phyloP scores from a whole-genome alignment of 2,329 filamentous ascomycete genomes.

The Lachnellula suecica region DNA sequence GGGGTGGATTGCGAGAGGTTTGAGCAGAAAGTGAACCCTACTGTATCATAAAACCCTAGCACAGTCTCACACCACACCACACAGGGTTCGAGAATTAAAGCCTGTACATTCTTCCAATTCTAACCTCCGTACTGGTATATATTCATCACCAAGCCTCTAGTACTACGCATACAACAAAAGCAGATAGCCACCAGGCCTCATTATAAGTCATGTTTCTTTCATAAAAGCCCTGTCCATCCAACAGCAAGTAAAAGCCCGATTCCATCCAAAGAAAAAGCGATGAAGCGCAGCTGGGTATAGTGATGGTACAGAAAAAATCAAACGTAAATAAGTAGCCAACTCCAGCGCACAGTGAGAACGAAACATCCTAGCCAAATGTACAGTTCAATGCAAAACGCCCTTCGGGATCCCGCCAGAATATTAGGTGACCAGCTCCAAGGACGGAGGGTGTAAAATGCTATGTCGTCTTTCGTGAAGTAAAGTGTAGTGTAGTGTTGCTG shows the following conservation, averaged over 20 bases:
- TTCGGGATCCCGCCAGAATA: background rate
- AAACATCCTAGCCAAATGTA: background rate
- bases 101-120: no score
- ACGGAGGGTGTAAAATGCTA: background rate
- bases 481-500: background rate
- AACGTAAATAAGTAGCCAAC: background rate
- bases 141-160: no score
- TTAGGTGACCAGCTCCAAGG: background rate
- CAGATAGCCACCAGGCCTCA: background rate
- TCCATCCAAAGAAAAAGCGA: background rate
- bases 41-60: no score
- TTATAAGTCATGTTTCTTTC: background rate
- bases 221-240: background rate
- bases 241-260: background rate
- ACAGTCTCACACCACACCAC: no score
- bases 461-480: conserved; percentile 1
- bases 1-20: no score
- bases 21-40: no score
- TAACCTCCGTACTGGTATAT: no score
- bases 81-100: no score
- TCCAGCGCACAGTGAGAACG: background rate
- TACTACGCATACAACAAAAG: no score
- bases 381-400: background rate
- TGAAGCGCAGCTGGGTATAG: background rate
- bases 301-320: background rate